Conservation (phyloP, 2,329 filamentous ascomycete genomes). For the Sporothrix variecibatus region DNA sequence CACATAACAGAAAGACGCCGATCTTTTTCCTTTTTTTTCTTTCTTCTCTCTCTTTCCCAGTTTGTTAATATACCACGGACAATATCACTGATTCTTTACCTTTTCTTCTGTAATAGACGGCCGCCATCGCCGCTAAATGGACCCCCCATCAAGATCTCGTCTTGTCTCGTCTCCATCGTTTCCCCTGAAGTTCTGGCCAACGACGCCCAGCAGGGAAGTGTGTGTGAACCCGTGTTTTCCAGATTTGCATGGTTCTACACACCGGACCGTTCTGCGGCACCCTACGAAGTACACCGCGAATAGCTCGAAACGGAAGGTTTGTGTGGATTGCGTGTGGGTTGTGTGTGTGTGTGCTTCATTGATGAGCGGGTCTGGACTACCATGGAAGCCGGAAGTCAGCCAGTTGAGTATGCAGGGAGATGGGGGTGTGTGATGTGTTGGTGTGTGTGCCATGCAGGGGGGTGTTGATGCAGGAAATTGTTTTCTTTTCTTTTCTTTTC, state of each 20-base stretch:
- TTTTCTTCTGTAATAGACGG: slow-evolving; percentile 44
- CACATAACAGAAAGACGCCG: not conserved
- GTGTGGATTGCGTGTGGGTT: not conserved
- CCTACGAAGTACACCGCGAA: not conserved
- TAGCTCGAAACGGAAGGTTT: not conserved
- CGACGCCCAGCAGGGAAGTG: not conserved
- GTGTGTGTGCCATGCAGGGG: not conserved
- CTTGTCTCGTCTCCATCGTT: not conserved
- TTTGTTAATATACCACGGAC: slow-evolving; percentile 16
- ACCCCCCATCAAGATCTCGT: not conserved
- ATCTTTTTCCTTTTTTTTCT: slow-evolving; percentile 23
- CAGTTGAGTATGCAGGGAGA: slow-evolving; percentile 8
- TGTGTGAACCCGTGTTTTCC: not conserved
- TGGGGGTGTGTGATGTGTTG: not conserved
- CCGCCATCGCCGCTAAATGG: slow-evolving; percentile 39
- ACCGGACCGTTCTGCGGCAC: not conserved
- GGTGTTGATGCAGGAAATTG: not conserved
- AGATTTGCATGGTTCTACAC: slow-evolving; percentile 1
- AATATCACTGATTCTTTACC: slow-evolving; percentile 44
- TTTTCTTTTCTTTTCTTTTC: not conserved
- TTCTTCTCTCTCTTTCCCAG: not conserved
- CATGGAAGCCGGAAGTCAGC: not conserved
- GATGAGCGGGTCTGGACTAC: slow-evolving; percentile 6
- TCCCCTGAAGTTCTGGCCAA: not conserved
- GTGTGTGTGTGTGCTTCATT: not conserved